Evolutionary conservation across 106 monocot species (phyloP).

Genomic region (Triglochin maritima): DNA sequence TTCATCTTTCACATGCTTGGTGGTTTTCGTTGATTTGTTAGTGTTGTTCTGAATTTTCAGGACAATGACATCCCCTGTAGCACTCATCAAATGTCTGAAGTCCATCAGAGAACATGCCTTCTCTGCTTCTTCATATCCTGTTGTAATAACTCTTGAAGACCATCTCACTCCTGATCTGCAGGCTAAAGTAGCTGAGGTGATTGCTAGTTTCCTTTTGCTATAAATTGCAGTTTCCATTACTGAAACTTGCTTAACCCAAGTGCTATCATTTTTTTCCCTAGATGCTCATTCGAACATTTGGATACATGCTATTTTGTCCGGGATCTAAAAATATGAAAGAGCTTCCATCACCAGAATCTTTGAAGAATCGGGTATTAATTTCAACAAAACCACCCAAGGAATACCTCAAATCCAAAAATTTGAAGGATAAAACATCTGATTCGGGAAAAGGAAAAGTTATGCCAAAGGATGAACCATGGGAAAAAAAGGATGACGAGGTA

Average conservation of each 20-base stretch:
- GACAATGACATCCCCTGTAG: conserved; percentile 64
- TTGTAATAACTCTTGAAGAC: conserved; percentile 82
- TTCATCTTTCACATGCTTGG: neutral
- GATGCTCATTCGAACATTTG: conserved; percentile 70
- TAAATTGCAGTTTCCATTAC: neutral
- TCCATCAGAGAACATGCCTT: conserved; percentile 74
- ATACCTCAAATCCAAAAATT: conserved; percentile 52
- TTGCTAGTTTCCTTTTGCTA: neutral
- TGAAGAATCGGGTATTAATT: conserved; percentile 56
- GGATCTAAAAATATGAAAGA: conserved; percentile 34
- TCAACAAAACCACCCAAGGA: conserved; percentile 91
- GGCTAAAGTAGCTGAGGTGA: conserved; percentile 65
- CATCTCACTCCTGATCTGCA: conserved; percentile 76
- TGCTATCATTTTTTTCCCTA: conserved; percentile 9
- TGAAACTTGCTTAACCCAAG: neutral
- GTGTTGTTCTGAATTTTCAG: conserved; percentile 21
- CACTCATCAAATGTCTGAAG: conserved; percentile 47
- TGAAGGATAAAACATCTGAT: conserved; percentile 31
- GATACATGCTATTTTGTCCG: conserved; percentile 66
- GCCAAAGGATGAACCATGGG: conserved; percentile 55
- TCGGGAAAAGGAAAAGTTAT: conserved; percentile 16
- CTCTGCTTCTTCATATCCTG: conserved; percentile 58
- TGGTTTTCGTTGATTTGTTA: neutral
- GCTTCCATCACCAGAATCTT: conserved; percentile 61
- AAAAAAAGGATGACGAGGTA: conserved; percentile 52